Evolutionary conservation across 2,329 filamentous ascomycete genomes (phyloP), one percentile per base, ranked within the genome.

Genomic region (Colletotrichum truncatum): DNA sequence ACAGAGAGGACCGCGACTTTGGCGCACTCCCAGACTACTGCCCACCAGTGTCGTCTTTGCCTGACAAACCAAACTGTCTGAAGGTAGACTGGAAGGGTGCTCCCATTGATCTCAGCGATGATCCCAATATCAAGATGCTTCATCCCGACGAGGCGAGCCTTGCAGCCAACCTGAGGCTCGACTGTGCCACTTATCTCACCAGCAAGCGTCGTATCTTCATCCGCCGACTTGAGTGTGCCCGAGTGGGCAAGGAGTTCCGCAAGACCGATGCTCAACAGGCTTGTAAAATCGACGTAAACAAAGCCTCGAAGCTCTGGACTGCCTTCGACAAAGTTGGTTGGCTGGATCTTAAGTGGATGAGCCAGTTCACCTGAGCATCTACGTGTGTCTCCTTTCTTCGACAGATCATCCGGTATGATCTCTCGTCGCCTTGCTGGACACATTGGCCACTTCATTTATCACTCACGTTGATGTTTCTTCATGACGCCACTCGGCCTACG

Each of bases 251-350:
- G 78, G 92, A 94, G 73, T 98, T 97, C 77, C 90, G 93, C 76
- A 97, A 97, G 86, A 98, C 95, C 1, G 93, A 97, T 75, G 93
- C 94, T 5, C 95, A 98, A 77, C 93, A 97, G 76, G 93, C 93
- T n/a, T 97, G 93, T 85, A 97, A 97, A 82, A 97, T 98, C 69
- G 95, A 98, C 73, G 95, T 98, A 76, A 98, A 98, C 84, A 98
- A 98, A 83, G 93, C 94, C 3, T 97, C 93, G 70, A 95, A 95
- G 77, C 84, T 98, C 48, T 97, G 93, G 92, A 90, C 89, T 36
- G 93, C 93, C 6, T 98, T 93, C 74, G 92, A 97, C 52, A 91
- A 89, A 71, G 92, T 96, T 36, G 92, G 91, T 70, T 97, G 94
- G 93, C 89, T 97, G 68, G 84, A 91, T 5, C 74, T 81, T 14